phyloP scores from a whole-genome alignment of 2,329 filamentous ascomycete genomes.

The Clonostachys byssicola region DNA sequence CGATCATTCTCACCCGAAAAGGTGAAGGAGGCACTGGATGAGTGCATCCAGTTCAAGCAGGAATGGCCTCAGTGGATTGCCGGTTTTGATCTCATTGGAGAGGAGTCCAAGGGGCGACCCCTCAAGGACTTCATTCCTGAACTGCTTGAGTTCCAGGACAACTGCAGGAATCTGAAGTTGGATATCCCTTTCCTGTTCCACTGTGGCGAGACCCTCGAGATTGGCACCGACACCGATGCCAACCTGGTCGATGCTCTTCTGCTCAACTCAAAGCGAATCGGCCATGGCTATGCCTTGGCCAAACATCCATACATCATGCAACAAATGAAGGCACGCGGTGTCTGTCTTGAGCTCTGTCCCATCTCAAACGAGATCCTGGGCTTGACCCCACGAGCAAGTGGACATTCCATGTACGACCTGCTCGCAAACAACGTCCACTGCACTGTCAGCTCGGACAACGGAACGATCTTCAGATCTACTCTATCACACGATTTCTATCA shows the following conservation, averaged over 20 bases:
- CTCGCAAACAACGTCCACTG: slow-evolving; percentile 71
- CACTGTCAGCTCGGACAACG: slow-evolving; percentile 72
- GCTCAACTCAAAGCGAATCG: slow-evolving; percentile 64
- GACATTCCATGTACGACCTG: slow-evolving; percentile 64
- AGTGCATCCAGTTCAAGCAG: slow-evolving; percentile 59
- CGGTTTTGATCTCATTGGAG: slow-evolving; percentile 67
- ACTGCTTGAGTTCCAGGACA: slow-evolving; percentile 50
- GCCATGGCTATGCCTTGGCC: slow-evolving; percentile 67
- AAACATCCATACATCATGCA: slow-evolving; percentile 64
- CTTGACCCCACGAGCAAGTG: slow-evolving; percentile 59
- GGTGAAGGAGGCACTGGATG: slow-evolving; percentile 48
- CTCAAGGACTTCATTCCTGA: slow-evolving; percentile 50
- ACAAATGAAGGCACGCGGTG: slow-evolving; percentile 55
- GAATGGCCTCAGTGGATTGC: slow-evolving; percentile 57
- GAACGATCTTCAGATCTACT: slow-evolving; percentile 67
- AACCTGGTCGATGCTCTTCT: slow-evolving; percentile 68
- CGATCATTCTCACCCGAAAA: slow-evolving; percentile 46
- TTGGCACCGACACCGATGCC: slow-evolving; percentile 58
- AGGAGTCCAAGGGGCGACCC: slow-evolving; percentile 58
- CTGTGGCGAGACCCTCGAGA: slow-evolving; percentile 70
- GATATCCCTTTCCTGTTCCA: slow-evolving; percentile 73
- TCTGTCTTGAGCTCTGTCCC: slow-evolving; percentile 73
- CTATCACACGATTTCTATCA: slow-evolving; percentile 77
- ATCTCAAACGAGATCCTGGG: slow-evolving; percentile 76
- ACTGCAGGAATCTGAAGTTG: slow-evolving; percentile 40